Conservation (phyloP, 2,329 filamentous ascomycete species). For the Chrysoporthe cubensis region DNA sequence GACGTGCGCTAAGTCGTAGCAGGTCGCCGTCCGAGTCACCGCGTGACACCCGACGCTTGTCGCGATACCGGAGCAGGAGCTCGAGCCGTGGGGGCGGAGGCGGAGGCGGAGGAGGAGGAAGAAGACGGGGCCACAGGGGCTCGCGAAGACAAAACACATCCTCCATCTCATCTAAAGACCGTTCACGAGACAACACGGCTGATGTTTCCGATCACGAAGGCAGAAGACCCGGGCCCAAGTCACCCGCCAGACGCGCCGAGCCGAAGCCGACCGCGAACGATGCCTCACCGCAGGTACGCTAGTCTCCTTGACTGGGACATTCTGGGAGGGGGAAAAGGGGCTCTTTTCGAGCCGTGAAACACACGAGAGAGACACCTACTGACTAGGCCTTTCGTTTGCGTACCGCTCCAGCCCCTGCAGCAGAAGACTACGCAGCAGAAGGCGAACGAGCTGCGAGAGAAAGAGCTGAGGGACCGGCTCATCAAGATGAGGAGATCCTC, state of each 20-base stretch:
- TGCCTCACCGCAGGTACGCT: constrained; percentile 37
- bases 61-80: constrained; percentile 29
- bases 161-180: constrained; percentile 55
- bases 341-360: constrained; percentile 37
- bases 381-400: constrained; percentile 33
- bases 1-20: constrained; percentile 30
- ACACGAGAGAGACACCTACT: constrained; percentile 31
- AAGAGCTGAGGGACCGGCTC: constrained; percentile 56
- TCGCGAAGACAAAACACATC: constrained; percentile 54
- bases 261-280: constrained; percentile 29
- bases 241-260: constrained; percentile 38
- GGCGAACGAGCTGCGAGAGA: constrained; percentile 53
- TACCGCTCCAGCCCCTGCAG: constrained; percentile 26
- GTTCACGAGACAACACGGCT: constrained; percentile 57
- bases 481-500: constrained; percentile 58
- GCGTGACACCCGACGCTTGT: constrained; percentile 29
- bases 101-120: constrained; percentile 24
- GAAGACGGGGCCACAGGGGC: constrained; percentile 24
- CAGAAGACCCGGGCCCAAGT: constrained; percentile 39
- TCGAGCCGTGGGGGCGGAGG: constrained; percentile 26
- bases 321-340: constrained; percentile 35
- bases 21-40: constrained; percentile 26
- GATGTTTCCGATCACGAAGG: constrained; percentile 57
- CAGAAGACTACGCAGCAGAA: constrained; percentile 45
- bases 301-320: constrained; percentile 37